Evolutionary conservation across 345 rosid genomes (phyloP).

Genomic region (Eutrema yunnanense): DNA sequence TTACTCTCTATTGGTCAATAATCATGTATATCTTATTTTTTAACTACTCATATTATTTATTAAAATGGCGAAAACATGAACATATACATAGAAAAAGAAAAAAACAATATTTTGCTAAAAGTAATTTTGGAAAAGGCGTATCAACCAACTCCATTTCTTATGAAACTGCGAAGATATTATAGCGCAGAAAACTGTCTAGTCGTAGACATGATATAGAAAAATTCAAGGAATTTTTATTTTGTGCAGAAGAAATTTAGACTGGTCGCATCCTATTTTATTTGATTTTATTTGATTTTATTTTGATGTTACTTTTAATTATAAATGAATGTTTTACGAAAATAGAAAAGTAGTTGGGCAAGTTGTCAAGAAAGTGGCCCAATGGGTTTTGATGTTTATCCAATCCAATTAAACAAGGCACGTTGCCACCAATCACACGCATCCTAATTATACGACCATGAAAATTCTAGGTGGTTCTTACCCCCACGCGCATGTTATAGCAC

Average conservation of each 20-base stretch:
- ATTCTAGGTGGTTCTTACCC: not conserved
- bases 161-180: not conserved
- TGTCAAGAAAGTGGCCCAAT: conserved; percentile 15
- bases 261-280: not conserved
- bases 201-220: not conserved
- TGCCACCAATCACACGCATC: not conserved
- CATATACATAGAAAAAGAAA: not conserved
- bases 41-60: not conserved
- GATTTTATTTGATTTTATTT: not conserved
- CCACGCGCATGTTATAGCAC: not conserved
- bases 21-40: not conserved
- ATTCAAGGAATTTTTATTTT: not conserved
- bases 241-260: not conserved
- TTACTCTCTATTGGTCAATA: not conserved
- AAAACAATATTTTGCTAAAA: no score
- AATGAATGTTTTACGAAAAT: not conserved
- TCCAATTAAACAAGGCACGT: conserved; percentile 4
- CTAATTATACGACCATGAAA: not conserved
- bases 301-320: not conserved
- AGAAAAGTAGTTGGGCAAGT: conserved; percentile 19
- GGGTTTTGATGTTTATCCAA: not conserved
- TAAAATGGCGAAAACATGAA: not conserved
- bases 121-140: not conserved
- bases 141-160: no score
- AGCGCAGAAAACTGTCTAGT: not conserved